Evolutionary conservation across 2,329 filamentous ascomycete species (phyloP).

Genomic region (Chaetomium globosum): DNA sequence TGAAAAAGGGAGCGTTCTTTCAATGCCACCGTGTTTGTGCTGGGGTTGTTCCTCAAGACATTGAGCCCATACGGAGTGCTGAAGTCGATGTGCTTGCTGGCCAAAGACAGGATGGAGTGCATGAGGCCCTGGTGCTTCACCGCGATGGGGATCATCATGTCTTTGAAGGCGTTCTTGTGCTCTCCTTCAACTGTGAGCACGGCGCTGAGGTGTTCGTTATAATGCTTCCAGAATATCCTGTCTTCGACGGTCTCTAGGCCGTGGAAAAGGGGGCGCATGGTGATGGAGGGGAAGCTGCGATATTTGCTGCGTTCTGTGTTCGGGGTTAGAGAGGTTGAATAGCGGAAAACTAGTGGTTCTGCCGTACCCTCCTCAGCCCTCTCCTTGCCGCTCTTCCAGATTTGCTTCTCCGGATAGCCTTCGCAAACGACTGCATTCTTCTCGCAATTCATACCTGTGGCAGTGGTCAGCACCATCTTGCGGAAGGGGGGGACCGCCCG

Average conservation of each 20-base stretch:
- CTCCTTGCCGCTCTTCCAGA: conserved; percentile 85
- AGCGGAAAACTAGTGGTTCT: conserved; percentile 10
- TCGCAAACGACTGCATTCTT: conserved; percentile 93
- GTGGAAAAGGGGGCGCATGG: conserved; percentile 69
- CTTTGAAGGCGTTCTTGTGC: conserved; percentile 80
- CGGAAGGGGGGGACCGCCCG: neutral
- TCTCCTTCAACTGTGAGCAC: conserved; percentile 82
- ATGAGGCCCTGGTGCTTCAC: conserved; percentile 79
- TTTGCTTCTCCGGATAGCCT: conserved; percentile 82
- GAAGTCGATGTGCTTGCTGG: conserved; percentile 73
- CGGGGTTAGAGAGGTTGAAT: conserved; percentile 23
- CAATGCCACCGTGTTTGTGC: conserved; percentile 51
- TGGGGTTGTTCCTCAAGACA: conserved; percentile 54
- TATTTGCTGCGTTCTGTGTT: conserved; percentile 51
- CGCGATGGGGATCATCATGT: conserved; percentile 80
- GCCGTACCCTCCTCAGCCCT: conserved; percentile 67
- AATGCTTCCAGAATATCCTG: conserved; percentile 79
- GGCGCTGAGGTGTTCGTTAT: conserved; percentile 75
- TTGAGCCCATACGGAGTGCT: conserved; percentile 59
- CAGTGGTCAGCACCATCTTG: conserved; percentile 16
- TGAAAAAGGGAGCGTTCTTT: conserved; percentile 58
- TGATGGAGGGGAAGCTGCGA: conserved; percentile 56
- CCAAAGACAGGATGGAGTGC: conserved; percentile 85
- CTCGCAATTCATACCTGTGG: conserved; percentile 77
- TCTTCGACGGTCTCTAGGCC: conserved; percentile 81